Base-by-base conservation (phyloP, 768 basidiomycete genomes). In the Pulveroboletus sp. region DNA sequence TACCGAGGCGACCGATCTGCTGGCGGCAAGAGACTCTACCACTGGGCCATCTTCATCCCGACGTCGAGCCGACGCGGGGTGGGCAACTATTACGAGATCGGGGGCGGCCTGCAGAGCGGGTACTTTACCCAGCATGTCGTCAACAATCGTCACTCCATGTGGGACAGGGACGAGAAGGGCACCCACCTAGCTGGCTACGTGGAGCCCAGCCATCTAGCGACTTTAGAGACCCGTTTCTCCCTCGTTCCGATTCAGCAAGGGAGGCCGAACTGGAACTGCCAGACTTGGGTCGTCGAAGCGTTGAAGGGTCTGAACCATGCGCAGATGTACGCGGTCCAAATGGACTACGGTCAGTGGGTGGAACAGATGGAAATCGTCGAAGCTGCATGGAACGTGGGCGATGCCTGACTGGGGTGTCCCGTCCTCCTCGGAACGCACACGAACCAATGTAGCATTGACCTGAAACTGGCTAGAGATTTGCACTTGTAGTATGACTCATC, bases 281-380 rank as follows among this genome's bases (percentile, higher is more conserved):
- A 62, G 43, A 62, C 46, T 5, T 62, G 60, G 59, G 59, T 61
- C 0, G 51, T 56, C 2, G 60, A 61, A 14, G 57, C 49, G 5
- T 21, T 61, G 40, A 31, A 18, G n/a, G 60, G 59, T 2, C 10
- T 61, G 39, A 49, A 46, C 24, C 26, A 51, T 0, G 27, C 38
- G 15, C 30, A 59, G 13, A 53, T 62, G 50, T 59, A 38, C 6
- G 56, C 50, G 13, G 56, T 62, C 1, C 50, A 58, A 9, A 55
- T 58, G 52, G 50, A 58, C 3, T 32, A 62, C 6, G 6, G 24
- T 0, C 50, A 50, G 1, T 58, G 42, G 56, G 26, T 7, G 5
- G 35, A 47, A 17, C 59, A 58, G 17, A 60, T 60, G 59, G 37
- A 46, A 0, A 46, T 60, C 15, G 31, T 62, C 0, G 56, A 55